These are phyloP conservation scores for Hordeum pubiflorum DNA, from an alignment of 202 grass and related monocot genomes.

Conservation along the genomic window DNA sequence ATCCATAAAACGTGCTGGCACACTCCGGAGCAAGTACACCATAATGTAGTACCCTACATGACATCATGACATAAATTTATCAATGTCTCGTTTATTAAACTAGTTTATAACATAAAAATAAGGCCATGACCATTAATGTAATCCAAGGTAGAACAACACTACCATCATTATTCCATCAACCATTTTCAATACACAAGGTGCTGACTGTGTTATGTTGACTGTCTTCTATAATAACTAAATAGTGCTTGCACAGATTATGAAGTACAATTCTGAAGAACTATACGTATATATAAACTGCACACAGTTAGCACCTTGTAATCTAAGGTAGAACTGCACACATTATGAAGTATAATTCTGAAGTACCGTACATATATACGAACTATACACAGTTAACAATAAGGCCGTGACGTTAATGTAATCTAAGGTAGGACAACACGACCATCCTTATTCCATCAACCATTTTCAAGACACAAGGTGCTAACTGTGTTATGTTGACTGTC, in stretches of 20 bases:
- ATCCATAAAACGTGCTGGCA: neutral
- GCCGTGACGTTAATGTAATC: neutral
- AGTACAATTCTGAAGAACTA: neutral
- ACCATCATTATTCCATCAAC: neutral
- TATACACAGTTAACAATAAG: neutral
- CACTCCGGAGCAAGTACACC: neutral
- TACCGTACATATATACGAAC: neutral
- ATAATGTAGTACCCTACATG: neutral
- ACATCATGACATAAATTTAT: neutral
- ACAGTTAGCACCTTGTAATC: neutral
- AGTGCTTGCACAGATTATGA: no score
- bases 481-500: neutral
- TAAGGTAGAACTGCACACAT: neutral
- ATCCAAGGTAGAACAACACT: neutral
- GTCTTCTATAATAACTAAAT: neutral
- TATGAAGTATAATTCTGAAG: neutral
- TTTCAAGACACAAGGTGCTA: neutral
- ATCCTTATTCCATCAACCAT: neutral
- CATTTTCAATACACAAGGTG: neutral
- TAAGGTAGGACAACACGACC: neutral
- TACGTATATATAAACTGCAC: neutral
- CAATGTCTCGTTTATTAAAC: neutral
- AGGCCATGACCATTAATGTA: neutral
- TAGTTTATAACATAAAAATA: neutral
- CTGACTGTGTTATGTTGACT: neutral